Base-by-base conservation (phyloP, 2,329 filamentous ascomycete species). In the Venturia pyrina region DNA sequence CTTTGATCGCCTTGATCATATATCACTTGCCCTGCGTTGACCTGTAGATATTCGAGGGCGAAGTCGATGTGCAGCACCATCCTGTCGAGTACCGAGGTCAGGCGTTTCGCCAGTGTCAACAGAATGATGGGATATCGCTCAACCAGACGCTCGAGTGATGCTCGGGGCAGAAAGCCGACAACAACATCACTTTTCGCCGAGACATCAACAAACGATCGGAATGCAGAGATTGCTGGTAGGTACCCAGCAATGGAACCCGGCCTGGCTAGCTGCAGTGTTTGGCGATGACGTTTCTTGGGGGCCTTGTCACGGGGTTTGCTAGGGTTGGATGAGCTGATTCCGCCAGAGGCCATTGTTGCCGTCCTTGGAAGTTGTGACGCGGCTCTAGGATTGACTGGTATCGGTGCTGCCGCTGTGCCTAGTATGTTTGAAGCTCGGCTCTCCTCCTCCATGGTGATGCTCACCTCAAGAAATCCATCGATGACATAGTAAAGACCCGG, bases 171-270 rank as follows among this genome's bases (percentile, higher is more conserved):
- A 70, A 99, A 99, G 0, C 95, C 95, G 17, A 99, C 95, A 72
- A 97, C 98, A 1, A 98, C 95, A 76, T 99, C 95, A 0, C 96
- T 99, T 78, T 98, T 98, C 3, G 95, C 96, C 46, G 93, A 89
- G 1, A 99, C 93, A 73, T 98, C 93, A 24, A 96, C 95, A 73
- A 98, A 97, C 0, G 95, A 99, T 34, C 95, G 83, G 74, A 97
- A 96, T 0, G 93, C 96, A 2, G 95, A 96, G 21, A 99, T 88
- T 0, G 92, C 95, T 5, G 95, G 93, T 41, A 98, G 87, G 72
- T 99, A 99, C 0, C 95, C 96, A 64, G 95, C 93, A 44, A 99
- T 83, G 0, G 93, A 93, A 62, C 95, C 95, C 3, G 95, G 95
- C 73, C 97, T 99, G 69, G 97, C 93, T 70, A 98, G 80, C 64